Conservation (phyloP, 768 basidiomycete genomes). For the Piloderma croceum region DNA sequence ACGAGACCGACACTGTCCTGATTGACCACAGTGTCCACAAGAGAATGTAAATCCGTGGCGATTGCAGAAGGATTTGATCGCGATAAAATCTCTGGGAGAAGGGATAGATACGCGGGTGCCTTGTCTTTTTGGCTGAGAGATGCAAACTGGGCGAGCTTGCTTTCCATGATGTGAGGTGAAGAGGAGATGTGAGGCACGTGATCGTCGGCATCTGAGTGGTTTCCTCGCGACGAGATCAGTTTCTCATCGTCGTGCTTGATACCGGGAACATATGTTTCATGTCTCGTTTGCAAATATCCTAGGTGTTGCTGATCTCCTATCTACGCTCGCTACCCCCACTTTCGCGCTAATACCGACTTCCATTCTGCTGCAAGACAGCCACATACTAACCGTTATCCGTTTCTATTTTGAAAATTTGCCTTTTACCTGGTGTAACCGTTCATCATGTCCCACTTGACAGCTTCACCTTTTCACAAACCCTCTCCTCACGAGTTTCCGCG, state of each 20-base stretch:
- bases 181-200: slow-evolving; percentile 7
- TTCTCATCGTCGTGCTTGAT: too few relatives aligned
- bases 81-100: slow-evolving; percentile 63
- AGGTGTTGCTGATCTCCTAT: too few relatives aligned
- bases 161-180: slow-evolving; percentile 46
- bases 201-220: neutral
- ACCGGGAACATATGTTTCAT: too few relatives aligned
- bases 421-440: neutral
- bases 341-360: too few relatives aligned
- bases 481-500: slow-evolving; percentile 40
- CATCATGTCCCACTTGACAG: slow-evolving; percentile 39
- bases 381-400: too few relatives aligned
- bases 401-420: neutral
- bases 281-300: too few relatives aligned
- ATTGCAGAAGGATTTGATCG: slow-evolving; percentile 41
- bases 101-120: slow-evolving; percentile 62
- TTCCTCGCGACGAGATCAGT: too few relatives aligned
- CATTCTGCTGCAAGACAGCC: too few relatives aligned
- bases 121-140: slow-evolving; percentile 80
- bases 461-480: slow-evolving; percentile 40
- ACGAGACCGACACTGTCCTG: slow-evolving; percentile 80
- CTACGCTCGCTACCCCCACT: too few relatives aligned
- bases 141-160: slow-evolving; percentile 56
- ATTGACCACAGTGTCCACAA: slow-evolving; percentile 79
- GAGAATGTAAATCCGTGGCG: slow-evolving; percentile 53